Evolutionary conservation across 805 yeast species (phyloP), one percentile per base, ranked within the genome.

Genomic region (Nakazawaea populi): DNA sequence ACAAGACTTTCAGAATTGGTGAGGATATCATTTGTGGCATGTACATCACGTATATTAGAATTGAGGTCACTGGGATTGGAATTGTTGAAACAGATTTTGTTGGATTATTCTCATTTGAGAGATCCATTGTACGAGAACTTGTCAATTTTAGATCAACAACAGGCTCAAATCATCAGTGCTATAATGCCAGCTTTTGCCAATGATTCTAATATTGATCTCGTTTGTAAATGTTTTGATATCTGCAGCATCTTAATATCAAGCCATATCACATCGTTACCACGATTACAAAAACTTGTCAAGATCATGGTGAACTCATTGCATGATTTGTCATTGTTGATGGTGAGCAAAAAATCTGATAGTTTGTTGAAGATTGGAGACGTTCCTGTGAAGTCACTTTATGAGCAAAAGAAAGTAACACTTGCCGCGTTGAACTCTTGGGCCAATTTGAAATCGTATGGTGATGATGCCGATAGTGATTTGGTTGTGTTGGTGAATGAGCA

Each of bases 121-220:
- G 96, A 87, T 61, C 89, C 92, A 0, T 76, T 87, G 31, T 85
- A 83, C 58, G 85, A 88, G 0, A 82, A 83, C 3, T 77, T 78
- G 12, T 78, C 92, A 0, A 73, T 90, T 8, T 69, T 92, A 42
- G 96, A 88, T 56, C 97, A 91, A 66, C 96, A 87, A 60, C 97
- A 94, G 60, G 98, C 98, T 0, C 97, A 89, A 58, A 88, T 94
- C 8, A 84, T 88, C 8, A 85, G 96, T 52, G 96, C 98, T 0
- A 73, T 92, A 51, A 78, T 89, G 46, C 96, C 97, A 0, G 89
- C 96, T 9, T 92, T 94, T 67, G 77, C 76, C 35, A 71, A 76
- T 3, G 91, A 83, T 18, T 83, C 90, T 51, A 83, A 85, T 10
- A 80, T 95, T 1, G 77, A 77, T 37, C 76, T 89, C 1, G 90